These are phyloP conservation scores for Penicillium crustosum DNA, from an alignment of 2,329 filamentous ascomycete species.

Conservation along the genomic window DNA sequence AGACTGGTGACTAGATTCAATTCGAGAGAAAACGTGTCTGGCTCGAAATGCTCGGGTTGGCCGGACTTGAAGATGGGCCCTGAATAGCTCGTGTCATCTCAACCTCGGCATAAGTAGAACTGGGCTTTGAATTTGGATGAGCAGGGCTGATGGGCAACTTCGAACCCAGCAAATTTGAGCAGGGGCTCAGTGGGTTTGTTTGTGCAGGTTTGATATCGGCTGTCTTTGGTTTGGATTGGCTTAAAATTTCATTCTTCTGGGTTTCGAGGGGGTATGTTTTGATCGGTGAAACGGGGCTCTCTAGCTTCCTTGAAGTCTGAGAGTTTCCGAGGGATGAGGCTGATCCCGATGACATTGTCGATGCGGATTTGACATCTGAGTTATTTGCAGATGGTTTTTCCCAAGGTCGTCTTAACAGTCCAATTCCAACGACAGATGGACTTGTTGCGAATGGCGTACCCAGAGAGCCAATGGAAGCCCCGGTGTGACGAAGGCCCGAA, in stretches of 20 bases:
- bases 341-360: not conserved
- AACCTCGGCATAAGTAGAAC: not conserved
- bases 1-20: not conserved
- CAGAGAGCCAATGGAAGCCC: constrained; percentile 1
- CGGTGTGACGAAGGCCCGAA: not conserved
- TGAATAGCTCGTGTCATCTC: not conserved
- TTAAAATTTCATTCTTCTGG: not conserved
- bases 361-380: not conserved
- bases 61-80: not conserved
- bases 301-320: not conserved
- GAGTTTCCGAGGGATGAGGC: not conserved
- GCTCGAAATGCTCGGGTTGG: not conserved
- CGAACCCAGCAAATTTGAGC: not conserved
- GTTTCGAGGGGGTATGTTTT: not conserved
- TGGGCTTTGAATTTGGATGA: not conserved
- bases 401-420: constrained; percentile 1
- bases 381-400: not conserved
- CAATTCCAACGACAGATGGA: constrained; percentile 4
- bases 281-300: not conserved
- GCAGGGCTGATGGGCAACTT: constrained; percentile 9
- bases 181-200: not conserved
- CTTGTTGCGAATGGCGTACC: not conserved
- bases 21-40: not conserved
- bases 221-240: not conserved
- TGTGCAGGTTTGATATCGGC: not conserved